These are phyloP conservation scores for Cicer chorassanicum DNA, from an alignment of 306 rosid genomes.

Conservation along the genomic window DNA sequence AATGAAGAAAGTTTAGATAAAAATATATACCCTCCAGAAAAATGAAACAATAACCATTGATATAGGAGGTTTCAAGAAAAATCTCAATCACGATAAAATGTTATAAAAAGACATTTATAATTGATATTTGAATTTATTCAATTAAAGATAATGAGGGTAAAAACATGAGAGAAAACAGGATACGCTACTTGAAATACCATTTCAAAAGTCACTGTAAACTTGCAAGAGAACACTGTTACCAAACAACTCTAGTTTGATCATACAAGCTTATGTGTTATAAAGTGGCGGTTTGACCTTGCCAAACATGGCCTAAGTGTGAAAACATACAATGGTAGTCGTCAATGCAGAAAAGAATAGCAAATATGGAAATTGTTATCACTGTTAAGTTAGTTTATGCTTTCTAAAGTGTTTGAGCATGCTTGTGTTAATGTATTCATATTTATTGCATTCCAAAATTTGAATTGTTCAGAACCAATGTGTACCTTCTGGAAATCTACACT, in stretches of 20 bases:
- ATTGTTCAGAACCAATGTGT: slow-evolving; percentile 7
- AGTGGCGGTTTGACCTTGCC: too few species aligned
- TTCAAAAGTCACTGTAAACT: too few species aligned
- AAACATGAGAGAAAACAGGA: too few species aligned
- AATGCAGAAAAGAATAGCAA: neutral
- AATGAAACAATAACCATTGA: too few species aligned
- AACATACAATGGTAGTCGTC: neutral
- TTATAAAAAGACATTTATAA: too few species aligned
- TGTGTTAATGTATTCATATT: slow-evolving; percentile 2
- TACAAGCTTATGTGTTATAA: too few species aligned
- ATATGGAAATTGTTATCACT: neutral
- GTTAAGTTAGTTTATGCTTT: slow-evolving; percentile 25
- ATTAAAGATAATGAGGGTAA: too few species aligned
- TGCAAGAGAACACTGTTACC: too few species aligned
- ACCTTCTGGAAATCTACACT: slow-evolving; percentile 7
- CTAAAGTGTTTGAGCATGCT: neutral
- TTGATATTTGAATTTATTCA: too few species aligned
- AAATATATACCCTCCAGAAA: neutral
- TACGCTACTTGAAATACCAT: too few species aligned
- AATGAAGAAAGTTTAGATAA: neutral
- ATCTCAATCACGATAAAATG: neutral
- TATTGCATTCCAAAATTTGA: slow-evolving; percentile 24
- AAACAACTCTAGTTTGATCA: too few species aligned
- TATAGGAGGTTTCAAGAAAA: neutral
- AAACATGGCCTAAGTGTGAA: neutral